Percentiles rank a stretch among this genome's conserved stretches.
phyloP scores from a whole-genome alignment of 805 yeast genomes.

The Ogataea angusta region DNA sequence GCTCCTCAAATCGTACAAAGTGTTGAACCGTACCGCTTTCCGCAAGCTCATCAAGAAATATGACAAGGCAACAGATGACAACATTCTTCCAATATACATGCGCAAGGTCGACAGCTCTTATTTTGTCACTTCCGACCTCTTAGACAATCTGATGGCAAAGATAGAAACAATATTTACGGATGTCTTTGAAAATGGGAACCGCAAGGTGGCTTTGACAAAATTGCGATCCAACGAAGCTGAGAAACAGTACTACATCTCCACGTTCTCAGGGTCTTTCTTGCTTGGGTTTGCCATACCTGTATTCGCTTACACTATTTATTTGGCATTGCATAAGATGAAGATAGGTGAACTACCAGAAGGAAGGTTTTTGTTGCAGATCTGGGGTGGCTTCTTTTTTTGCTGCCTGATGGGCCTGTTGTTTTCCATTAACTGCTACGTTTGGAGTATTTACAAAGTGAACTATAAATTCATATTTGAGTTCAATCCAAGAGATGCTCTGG shows the following conservation, averaged over 20 bases:
- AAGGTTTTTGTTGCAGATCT: conserved; percentile 67
- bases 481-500: conserved; percentile 61
- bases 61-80: conserved; percentile 64
- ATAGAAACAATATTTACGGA: conserved; percentile 67
- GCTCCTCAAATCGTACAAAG: conserved; percentile 64
- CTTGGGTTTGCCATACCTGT: conserved; percentile 73
- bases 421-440: conserved; percentile 65
- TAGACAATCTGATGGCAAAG: conserved; percentile 60
- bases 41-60: conserved; percentile 87
- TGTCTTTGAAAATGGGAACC: conserved; percentile 66
- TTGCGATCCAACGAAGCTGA: conserved; percentile 47
- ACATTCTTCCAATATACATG: conserved; percentile 48
- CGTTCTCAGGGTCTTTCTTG: conserved; percentile 63
- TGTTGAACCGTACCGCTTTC: conserved; percentile 82
- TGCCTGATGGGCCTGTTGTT: conserved; percentile 60
- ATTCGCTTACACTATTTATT: conserved; percentile 53
- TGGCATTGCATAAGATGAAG: conserved; percentile 37
- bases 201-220: conserved; percentile 69
- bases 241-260: conserved; percentile 40
- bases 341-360: conserved; percentile 50
- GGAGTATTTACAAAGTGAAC: conserved; percentile 75
- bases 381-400: conserved; percentile 85
- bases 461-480: conserved; percentile 92
- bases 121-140: conserved; percentile 58
- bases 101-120: conserved; percentile 53